Percentiles rank a stretch among this genome's conserved stretches.
Conservation (phyloP, 179 eudicot species). For the Patellifolia procumbens region DNA sequence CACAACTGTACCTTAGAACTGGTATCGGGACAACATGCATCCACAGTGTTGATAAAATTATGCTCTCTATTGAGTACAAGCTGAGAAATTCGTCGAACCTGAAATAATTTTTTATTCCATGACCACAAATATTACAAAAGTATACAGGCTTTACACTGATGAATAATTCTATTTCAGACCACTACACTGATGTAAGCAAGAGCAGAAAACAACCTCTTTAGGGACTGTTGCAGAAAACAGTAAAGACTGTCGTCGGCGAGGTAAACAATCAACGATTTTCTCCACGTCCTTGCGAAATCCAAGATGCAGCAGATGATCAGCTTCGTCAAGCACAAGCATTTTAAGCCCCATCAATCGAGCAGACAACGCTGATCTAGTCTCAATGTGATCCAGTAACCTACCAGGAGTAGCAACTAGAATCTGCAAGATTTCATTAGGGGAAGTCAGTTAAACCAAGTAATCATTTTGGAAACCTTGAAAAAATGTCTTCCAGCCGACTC, state of each 20-base stretch:
- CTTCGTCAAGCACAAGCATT: slow-evolving; percentile 93
- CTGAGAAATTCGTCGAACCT: slow-evolving; percentile 94
- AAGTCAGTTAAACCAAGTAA: background rate
- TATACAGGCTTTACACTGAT: background rate
- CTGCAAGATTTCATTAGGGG: slow-evolving; percentile 37
- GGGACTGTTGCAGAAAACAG: slow-evolving; percentile 89
- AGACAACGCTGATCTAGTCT: slow-evolving; percentile 76
- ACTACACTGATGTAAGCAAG: background rate
- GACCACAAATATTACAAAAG: background rate
- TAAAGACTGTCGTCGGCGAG: slow-evolving; percentile 84
- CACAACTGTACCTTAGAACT: slow-evolving; percentile 51
- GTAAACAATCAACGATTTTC: slow-evolving; percentile 87
- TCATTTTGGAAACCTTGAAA: too few species aligned
- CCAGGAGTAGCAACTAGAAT: slow-evolving; percentile 95
- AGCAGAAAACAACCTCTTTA: slow-evolving; percentile 64
- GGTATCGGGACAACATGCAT: slow-evolving; percentile 65
- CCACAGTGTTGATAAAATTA: slow-evolving; percentile 66
- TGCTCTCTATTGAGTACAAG: slow-evolving; percentile 90
- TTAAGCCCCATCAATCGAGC: slow-evolving; percentile 78
- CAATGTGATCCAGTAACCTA: slow-evolving; percentile 91
- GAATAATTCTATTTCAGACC: background rate
- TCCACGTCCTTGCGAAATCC: slow-evolving; percentile 93
- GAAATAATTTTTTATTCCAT: too few species aligned
- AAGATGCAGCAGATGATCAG: slow-evolving; percentile 81
- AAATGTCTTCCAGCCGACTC: background rate